Conservation (phyloP, 495 filamentous ascomycete genomes). For the Daldinia caldariorum region DNA sequence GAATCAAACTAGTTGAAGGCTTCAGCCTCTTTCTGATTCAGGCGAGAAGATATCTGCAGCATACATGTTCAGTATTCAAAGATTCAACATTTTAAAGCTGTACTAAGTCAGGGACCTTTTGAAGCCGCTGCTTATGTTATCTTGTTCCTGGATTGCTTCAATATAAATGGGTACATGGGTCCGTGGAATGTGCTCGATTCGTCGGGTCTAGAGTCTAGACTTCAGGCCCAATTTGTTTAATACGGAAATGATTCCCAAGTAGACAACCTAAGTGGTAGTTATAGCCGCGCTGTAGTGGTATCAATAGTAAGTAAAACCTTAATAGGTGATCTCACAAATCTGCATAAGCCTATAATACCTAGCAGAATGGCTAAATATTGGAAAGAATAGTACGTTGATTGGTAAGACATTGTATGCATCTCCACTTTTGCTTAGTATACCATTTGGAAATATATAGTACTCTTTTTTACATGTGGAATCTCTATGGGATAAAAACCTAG, state of each 20-base stretch:
- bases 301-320: background rate
- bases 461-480: slow-evolving; percentile 7
- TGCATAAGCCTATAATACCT: slow-evolving; percentile 12
- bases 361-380: slow-evolving; percentile 28
- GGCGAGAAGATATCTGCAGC: background rate
- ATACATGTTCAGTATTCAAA: background rate
- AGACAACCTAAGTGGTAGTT: background rate
- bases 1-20: background rate
- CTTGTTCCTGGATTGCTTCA: background rate
- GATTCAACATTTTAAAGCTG: background rate
- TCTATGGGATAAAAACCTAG: too few species aligned
- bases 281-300: background rate
- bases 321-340: background rate
- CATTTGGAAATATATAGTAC: slow-evolving; percentile 37
- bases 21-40: background rate
- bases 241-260: slow-evolving; percentile 18
- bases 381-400: slow-evolving; percentile 25
- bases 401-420: slow-evolving; percentile 28
- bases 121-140: too few species aligned
- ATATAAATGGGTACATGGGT: background rate
- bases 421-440: slow-evolving; percentile 41
- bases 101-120: background rate
- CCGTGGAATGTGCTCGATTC: background rate
- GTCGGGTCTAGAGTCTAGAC: slow-evolving; percentile 8
- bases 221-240: slow-evolving; percentile 13